Evolutionary conservation across 169 alveolate species (phyloP), one percentile per base, ranked within the genome.

Genomic region (Plasmodium coatneyi): DNA sequence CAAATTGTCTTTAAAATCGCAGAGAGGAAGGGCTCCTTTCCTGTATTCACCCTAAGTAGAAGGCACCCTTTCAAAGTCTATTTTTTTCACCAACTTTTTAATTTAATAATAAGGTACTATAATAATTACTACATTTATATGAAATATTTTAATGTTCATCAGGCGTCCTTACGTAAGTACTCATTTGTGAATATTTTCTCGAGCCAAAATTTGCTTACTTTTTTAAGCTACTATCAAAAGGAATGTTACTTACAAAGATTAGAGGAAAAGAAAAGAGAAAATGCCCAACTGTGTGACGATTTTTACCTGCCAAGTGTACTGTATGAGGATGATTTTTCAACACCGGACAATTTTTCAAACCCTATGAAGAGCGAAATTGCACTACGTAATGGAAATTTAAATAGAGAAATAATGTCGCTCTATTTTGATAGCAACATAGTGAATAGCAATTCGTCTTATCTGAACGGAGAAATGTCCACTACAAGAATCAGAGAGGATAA

Each of bases 41-140:
- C 94, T 22, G 36, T 89, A 19, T 49, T 89, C 46, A 79, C 39
- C 41, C 36, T 89, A 6, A 36, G 71, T 19, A 56, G 49, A 80
- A 41, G 71, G 19, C 80, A 89, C 10, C 94, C 94, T 2, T 89
- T 60, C 72, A 60, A 71, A 89, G 81, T 30, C 10, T 79, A 89
- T 43, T 87, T 87, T 79, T 87, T 30, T 79, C 49, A 87, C 46
- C 43, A 34, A 39, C 72, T 87, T 9, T 87, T 87, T 79, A 56
- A 87, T 87, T 36, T 87, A 79, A 87, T 72, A 41, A n/a, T 87
- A 60, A 78, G 89, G 66, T 79, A 87, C 81, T 87, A 87, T 78
- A 80, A 34, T 25, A 60, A 87, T 76, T 56, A 34, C 41, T 60
- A 87, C 43, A 30, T 87, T 22, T 87, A 87, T 79, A 72, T 72